These are phyloP conservation scores for Cystofilobasidium macerans DNA, from an alignment of 768 basidiomycete genomes.

Conservation along the genomic window DNA sequence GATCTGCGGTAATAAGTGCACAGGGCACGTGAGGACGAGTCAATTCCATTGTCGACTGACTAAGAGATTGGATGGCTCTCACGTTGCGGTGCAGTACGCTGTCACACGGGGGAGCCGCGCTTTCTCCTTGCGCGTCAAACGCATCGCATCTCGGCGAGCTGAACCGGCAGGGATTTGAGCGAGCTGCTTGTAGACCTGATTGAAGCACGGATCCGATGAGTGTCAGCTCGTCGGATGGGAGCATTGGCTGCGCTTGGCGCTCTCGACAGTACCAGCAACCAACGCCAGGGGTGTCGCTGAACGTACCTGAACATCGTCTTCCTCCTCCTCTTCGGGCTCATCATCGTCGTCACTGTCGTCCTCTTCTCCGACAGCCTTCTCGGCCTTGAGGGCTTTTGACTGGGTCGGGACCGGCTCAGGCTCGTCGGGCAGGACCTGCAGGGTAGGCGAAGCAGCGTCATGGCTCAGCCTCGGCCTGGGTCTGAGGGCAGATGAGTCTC, in stretches of 20 bases:
- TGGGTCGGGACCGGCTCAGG: conserved; percentile 22
- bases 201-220: background rate
- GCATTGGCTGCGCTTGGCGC: background rate
- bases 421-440: conserved; percentile 25
- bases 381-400: conserved; percentile 21
- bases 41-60: background rate
- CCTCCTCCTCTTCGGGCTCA: conserved; percentile 20
- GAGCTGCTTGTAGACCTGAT: conserved; percentile 72
- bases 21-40: conserved; percentile 1
- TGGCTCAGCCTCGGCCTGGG: too few relatives aligned
- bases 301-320: conserved; percentile 25
- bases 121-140: conserved; percentile 78
- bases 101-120: conserved; percentile 93
- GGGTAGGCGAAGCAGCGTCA: background rate
- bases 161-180: conserved; percentile 89
- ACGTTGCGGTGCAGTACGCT: conserved; percentile 89
- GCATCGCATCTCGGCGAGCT: conserved; percentile 78
- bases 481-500: background rate
- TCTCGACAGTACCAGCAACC: background rate
- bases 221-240: background rate
- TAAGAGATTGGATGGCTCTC: conserved; percentile 31
- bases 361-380: conserved; percentile 18
- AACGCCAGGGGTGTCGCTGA: background rate
- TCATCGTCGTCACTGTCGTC: conserved; percentile 21
- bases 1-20: conserved; percentile 39